phyloP scores from a whole-genome alignment of 2,329 filamentous ascomycete species.

The Exophiala aquamarina region DNA sequence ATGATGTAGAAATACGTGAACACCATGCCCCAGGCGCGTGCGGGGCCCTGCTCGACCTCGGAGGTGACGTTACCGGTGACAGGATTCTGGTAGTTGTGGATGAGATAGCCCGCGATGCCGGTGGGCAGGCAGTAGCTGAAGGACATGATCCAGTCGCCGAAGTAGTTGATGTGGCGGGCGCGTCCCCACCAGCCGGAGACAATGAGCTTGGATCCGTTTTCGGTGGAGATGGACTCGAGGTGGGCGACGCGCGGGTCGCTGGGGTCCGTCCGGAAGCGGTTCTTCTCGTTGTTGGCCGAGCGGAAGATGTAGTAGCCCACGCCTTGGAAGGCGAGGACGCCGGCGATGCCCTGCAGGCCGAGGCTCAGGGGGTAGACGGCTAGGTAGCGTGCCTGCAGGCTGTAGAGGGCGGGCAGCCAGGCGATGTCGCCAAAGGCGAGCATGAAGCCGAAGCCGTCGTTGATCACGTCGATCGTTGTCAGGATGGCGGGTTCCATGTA shows the following conservation, averaged over 20 bases:
- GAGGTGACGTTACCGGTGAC: conserved; percentile 59
- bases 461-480: conserved; percentile 92
- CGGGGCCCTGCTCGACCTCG: conserved; percentile 68
- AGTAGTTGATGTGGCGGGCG: conserved; percentile 91
- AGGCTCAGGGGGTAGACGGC: conserved; percentile 79
- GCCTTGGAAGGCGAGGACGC: conserved; percentile 66
- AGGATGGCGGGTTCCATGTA: conserved; percentile 87
- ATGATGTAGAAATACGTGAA: conserved; percentile 94
- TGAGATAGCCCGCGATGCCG: conserved; percentile 76
- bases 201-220: conserved; percentile 75
- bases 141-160: conserved; percentile 91
- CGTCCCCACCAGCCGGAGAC: conserved; percentile 91
- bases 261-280: conserved; percentile 85
- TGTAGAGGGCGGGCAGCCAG: conserved; percentile 92
- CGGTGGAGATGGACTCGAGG: conserved; percentile 82
- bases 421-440: conserved; percentile 86
- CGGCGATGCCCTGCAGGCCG: conserved; percentile 63
- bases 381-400: conserved; percentile 79
- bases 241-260: conserved; percentile 75
- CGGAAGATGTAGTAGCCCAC: conserved; percentile 91
- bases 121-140: conserved; percentile 91
- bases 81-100: conserved; percentile 52
- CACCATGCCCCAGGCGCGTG: conserved; percentile 78
- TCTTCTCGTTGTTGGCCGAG: conserved; percentile 91
- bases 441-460: conserved; percentile 95